phyloP scores from a whole-genome alignment of 306 rosid species.

The Dalbergia cochinchinensis region DNA sequence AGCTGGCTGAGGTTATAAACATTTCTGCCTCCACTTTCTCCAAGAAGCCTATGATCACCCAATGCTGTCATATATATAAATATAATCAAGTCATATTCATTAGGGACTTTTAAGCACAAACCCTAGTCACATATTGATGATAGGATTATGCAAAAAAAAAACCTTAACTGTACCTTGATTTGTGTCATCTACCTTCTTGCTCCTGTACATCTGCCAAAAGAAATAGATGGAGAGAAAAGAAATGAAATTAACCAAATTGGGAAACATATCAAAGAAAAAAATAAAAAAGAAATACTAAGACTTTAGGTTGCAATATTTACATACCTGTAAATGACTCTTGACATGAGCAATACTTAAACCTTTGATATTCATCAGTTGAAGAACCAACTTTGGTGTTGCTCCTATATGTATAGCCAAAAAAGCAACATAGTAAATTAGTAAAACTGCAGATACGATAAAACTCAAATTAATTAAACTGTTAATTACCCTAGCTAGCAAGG shows the following conservation, averaged over 20 bases:
- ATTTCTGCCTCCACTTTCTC: conserved; percentile 78
- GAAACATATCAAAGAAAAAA: background rate
- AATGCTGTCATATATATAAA: conserved; percentile 48
- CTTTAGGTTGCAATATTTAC: background rate
- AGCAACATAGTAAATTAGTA: background rate
- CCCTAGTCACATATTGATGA: conserved; percentile 43
- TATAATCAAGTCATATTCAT: conserved; percentile 18
- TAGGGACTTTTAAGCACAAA: conserved; percentile 28
- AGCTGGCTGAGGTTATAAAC: conserved; percentile 82
- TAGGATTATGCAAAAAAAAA: background rate
- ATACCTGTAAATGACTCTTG: conserved; percentile 98
- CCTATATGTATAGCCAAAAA: conserved; percentile 62
- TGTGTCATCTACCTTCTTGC: conserved; percentile 81
- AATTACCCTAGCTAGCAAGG: conserved; percentile 1
- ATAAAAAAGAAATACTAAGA: too few species aligned
- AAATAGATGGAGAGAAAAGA: background rate
- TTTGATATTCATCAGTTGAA: conserved; percentile 93
- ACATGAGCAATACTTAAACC: conserved; percentile 94
- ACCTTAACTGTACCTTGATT: conserved; percentile 67
- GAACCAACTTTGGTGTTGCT: conserved; percentile 98
- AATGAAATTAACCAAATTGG: conserved; percentile 17
- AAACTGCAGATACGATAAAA: background rate
- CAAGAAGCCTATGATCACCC: conserved; percentile 66
- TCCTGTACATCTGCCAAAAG: conserved; percentile 75
- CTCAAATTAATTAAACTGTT: conserved; percentile 11